Conservation (phyloP, 1,139 yeast genomes). For the Debaryomyces coudertii region DNA sequence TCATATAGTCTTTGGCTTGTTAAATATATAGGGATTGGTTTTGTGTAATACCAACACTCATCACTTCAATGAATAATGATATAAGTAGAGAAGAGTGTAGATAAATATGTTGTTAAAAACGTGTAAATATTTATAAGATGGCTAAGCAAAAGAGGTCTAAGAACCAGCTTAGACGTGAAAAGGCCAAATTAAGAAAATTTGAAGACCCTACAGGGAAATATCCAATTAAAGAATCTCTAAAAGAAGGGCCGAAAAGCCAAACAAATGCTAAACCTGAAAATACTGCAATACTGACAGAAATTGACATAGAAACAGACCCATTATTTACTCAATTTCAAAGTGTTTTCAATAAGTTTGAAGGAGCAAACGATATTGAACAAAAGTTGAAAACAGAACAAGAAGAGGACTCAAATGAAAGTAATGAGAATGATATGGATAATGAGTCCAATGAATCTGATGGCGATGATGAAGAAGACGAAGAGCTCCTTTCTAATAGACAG, state of each 20-base stretch:
- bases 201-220: slow-evolving; percentile 14
- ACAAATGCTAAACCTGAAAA: slow-evolving; percentile 5
- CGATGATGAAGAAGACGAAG: slow-evolving; percentile 16
- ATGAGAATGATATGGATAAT: slow-evolving; percentile 22
- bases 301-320: slow-evolving; percentile 25
- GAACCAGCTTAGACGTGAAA: slow-evolving; percentile 67
- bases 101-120: neutral
- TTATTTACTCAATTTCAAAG: slow-evolving; percentile 43
- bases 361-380: slow-evolving; percentile 17
- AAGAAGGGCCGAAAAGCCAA: neutral
- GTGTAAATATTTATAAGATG: slow-evolving; percentile 17
- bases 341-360: slow-evolving; percentile 47
- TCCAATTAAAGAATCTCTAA: slow-evolving; percentile 1
- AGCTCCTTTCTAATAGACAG: slow-evolving; percentile 43
- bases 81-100: slow-evolving; percentile 2
- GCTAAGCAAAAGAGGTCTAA: slow-evolving; percentile 44
- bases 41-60: slow-evolving; percentile 12
- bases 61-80: slow-evolving; percentile 4
- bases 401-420: slow-evolving; percentile 29
- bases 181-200: slow-evolving; percentile 53
- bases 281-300: neutral
- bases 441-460: slow-evolving; percentile 10
- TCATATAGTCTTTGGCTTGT: neutral
- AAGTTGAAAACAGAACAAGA: slow-evolving; percentile 16
- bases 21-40: neutral